Evolutionary conservation across 2,329 filamentous ascomycete genomes (phyloP), one percentile per base, ranked within the genome.

Genomic region (Nectriaceae sp.): DNA sequence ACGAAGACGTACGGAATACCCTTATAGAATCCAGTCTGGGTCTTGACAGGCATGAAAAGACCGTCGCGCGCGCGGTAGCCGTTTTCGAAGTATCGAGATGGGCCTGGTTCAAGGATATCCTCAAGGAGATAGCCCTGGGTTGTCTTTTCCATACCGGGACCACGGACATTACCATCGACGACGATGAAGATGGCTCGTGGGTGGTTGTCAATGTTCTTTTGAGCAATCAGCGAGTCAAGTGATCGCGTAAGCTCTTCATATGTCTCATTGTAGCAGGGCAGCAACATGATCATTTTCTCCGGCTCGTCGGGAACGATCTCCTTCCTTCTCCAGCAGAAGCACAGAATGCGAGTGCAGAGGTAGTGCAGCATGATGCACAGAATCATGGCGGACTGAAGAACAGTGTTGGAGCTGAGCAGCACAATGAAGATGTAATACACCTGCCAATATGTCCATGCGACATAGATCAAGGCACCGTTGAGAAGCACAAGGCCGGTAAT

Each of bases 181-280:
- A 78, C 67, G 44, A 78, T 73, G 52, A 78, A 70, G 31, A 78
- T 75, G 21, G 70, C 63, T 10, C 69, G 64, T 11, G 70, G 67
- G 43, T 78, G 72, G 3, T 67, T 50, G 1, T 68, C 67, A 18
- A 78, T 71, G 3, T 69, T 65, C 48, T 70, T 67, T 52, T 78
- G 75, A 0, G 65, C 63, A 4, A 76, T 66, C 4, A 78, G 60
- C 3, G 75, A 78, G 47, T 77, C 72, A 0, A 78, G 66, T 0
- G 75, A 77, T 2, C 68, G 65, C 3, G 61, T 67, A 20, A 75
- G 59, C 50, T 78, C 75, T 4, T 75, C 64, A 5, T 63, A 57
- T 0, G 72, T 75, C 54, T 78, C 75, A 53, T 77, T 78, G 60
- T 78, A 78, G 60, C 75, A 78, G 2, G 75, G 75, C 4, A 78